Evolutionary conservation across 2,329 filamentous ascomycete genomes (phyloP), one percentile per base, ranked within the genome.

Genomic region (Fusarium floridanum): DNA sequence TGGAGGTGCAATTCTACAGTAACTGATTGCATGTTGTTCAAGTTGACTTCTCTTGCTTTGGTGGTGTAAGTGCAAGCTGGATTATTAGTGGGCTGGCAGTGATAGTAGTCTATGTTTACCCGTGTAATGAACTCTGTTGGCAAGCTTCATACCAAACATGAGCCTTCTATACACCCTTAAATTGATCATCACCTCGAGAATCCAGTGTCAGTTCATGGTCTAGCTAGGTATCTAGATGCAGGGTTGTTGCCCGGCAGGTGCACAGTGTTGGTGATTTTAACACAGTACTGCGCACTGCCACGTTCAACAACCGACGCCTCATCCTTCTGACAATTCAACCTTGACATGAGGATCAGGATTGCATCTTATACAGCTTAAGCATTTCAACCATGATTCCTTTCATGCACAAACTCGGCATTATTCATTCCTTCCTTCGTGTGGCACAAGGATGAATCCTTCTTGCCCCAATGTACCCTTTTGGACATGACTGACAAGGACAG

Each of bases 281-380:
- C 43, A 53, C 60, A 22, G 60, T 37, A 37, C 5, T 6, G 7
- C 16, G n/a, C 60, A 50, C 60, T 20, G 60, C 43, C 43, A 53
- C 43, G n/a, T 29, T 41, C 60, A 41, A 27, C 60, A 14, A 16
- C n/a, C 36, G 53, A 22, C 53, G 34, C 36, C 36, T 37, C 36
- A 27, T 37, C 34, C 53, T 57, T 12, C 34, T 20, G 17, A 55
- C 17, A 7, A 61, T 36, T 53, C 41, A 50, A 37, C 43, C 60
- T 53, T 53, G 32, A 16, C 32, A 17, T 32, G 16, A 62, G 60
- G 39, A 62, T 62, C 29, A 62, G 29, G 37, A 61, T 60, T 59
- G 22, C 55, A 37, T 37, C 34, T 43, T 14, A 7, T 39, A 24
- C 56, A 24, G 6, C 32, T 57, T 36, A 10, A 37, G 10, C 12